Conservation (phyloP, 768 basidiomycete species). For the Amanita inopinata region DNA sequence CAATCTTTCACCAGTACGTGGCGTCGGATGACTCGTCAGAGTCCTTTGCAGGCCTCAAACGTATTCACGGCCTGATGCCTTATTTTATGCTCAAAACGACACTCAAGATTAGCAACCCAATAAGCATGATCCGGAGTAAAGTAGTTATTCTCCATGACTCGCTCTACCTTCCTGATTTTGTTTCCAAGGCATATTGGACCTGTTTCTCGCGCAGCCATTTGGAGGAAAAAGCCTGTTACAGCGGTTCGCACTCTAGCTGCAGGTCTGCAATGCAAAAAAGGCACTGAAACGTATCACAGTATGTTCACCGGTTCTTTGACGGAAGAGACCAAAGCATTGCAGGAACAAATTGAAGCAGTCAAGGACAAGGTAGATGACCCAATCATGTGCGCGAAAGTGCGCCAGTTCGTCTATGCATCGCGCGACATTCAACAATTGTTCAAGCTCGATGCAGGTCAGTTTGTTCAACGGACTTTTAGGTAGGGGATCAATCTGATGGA, state of each 20-base stretch:
- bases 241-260: slow-evolving; percentile 35
- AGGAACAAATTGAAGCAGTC: slow-evolving; percentile 83
- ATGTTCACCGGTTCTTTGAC: slow-evolving; percentile 93
- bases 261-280: not conserved
- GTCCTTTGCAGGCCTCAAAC: slow-evolving; percentile 77
- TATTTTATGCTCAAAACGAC: slow-evolving; percentile 94
- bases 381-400: slow-evolving; percentile 79
- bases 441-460: slow-evolving; percentile 69
- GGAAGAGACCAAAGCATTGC: slow-evolving; percentile 79
- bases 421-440: slow-evolving; percentile 80
- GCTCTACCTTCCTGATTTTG: slow-evolving; percentile 6
- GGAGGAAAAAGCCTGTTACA: slow-evolving; percentile 89
- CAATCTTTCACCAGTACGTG: slow-evolving; percentile 90
- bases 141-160: not conserved
- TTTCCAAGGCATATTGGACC: slow-evolving; percentile 60
- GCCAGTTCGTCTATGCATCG: slow-evolving; percentile 78
- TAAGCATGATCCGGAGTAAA: slow-evolving; percentile 88
- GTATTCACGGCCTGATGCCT: slow-evolving; percentile 94
- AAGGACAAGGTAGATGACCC: slow-evolving; percentile 86
- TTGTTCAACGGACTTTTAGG: not conserved
- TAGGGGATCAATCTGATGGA: slow-evolving; percentile 2
- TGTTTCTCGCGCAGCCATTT: slow-evolving; percentile 96
- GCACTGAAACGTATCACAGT: slow-evolving; percentile 26
- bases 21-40: slow-evolving; percentile 91
- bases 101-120: slow-evolving; percentile 88